These are phyloP conservation scores for Magnolia sinica DNA, from an alignment of 164 flowering plant species.

Conservation along the genomic window DNA sequence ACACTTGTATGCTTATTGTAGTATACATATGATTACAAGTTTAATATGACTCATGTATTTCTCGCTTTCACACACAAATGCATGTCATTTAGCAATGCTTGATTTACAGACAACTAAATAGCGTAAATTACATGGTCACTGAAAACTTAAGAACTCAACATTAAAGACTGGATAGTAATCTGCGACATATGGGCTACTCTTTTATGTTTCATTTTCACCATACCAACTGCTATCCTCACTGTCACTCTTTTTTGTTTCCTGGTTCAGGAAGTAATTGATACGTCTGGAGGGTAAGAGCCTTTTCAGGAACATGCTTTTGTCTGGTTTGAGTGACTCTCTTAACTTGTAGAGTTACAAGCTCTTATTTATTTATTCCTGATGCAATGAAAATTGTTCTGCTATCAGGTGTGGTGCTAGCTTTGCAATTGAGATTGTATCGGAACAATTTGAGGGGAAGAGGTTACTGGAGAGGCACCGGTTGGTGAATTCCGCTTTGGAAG, in stretches of 20 bases:
- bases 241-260: background rate
- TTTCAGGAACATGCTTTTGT: background rate
- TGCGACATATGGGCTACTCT: too few species aligned
- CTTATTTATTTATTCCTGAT: background rate
- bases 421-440: conserved; percentile 74
- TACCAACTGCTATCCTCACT: background rate
- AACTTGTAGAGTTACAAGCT: too few species aligned
- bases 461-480: conserved; percentile 86
- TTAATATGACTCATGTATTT: too few species aligned
- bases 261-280: conserved; percentile 81
- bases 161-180: too few species aligned
- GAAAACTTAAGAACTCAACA: too few species aligned
- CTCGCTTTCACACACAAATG: too few species aligned
- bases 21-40: too few species aligned
- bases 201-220: background rate
- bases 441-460: conserved; percentile 89
- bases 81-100: too few species aligned
- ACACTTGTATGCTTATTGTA: too few species aligned
- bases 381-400: background rate
- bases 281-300: conserved; percentile 88
- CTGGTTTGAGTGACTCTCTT: background rate
- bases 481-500: conserved; percentile 74
- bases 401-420: conserved; percentile 94
- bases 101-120: too few species aligned
- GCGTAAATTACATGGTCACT: too few species aligned